Evolutionary conservation across 768 basidiomycete genomes (phyloP), one percentile per base, ranked within the genome.

Genomic region (Pisolithus albus): DNA sequence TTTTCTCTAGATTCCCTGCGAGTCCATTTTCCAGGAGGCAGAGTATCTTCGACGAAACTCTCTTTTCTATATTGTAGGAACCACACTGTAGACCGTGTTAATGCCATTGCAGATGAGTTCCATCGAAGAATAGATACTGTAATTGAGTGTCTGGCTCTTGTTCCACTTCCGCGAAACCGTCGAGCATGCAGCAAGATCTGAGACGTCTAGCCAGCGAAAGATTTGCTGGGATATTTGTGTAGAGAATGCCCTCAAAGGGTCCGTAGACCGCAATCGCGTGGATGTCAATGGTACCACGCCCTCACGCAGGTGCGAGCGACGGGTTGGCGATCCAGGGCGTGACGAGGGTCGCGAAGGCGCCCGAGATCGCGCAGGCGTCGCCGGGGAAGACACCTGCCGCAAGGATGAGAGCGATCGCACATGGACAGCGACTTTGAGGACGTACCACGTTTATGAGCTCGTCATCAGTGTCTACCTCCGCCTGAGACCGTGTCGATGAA

Each of bases 1-100:
- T 86, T 86, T 68, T 91, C 86, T 65, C 92, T 96, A n/a, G 90
- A 92, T 66, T 96, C 92, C 51, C 86, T 77, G 63, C 88, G 88
- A 8, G 91, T 88, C 92, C 92, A 96, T 67, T 92, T 92, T 34
- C 85, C 88, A 9, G 83, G 77, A 4, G 87, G 85, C 46, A 89
- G 65, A 52, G 79, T 83, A 28, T 84, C 82, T 55, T 91, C 87
- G 41, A 90, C 84, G 57, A 96, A 90, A 58, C 86, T 83, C 55
- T 92, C 88, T 57, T 85, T 88, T 50, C 93, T 75, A 65, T 91
- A 92, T 57, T 88, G 85, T 57, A 89, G 87, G 72, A 94, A 96
- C 93, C 93, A 96, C 9, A 95, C 93, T 96, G 24, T 45, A 34
- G 19, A 13, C 7, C 57, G 58, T 32, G 26, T 13, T 26, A 4